Base-by-base conservation (phyloP, 2,329 filamentous ascomycete genomes). In the Lasiodiplodia hormozganensis region DNA sequence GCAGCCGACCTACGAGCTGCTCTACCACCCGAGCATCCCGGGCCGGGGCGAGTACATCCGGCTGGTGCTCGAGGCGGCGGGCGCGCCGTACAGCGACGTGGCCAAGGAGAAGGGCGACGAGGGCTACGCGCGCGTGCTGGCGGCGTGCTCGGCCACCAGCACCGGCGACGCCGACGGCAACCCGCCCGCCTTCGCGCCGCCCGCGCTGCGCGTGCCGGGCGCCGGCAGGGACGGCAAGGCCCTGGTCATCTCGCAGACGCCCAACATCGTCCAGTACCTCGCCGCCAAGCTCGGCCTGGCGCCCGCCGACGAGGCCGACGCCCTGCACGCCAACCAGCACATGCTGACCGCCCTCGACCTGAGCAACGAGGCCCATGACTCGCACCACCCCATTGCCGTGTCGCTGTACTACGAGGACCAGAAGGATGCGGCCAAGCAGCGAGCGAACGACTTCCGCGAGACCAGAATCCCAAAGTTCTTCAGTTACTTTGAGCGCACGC, bases 11-110 rank as follows among this genome's bases (percentile, higher is more conserved):
- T 92, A 90, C 76, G 83, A 89, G 71, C 85, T 92, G 68, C 83
- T 92, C 75, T 94, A 94, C 85, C 92, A 90, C 87, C 90, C 90
- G 21, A 79, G 78, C 21, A 81, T 93, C 31, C 92, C 92, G 40
- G 92, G 92, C 51, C 90, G 92, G 60, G 92, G 89, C 70, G 92
- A 95, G 76, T 88, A 88, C 77, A 81, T 94, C 75, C 91, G 92
- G 25, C 86, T 95, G 12, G 85, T 85, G 18, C 87, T 95, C 72
- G 92, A 94, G 80, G 90, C 91, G 65, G 84, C 88, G 23, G 85
- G 85, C 21, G 86, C 86, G 1, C 77, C 85, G 4, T 94, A 93
- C 82, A 87, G 79, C 28, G 91, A 94, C 80, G 82, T 84, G 3
- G 84, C 85, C 68, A 85, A 85, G 71, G 76, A 78, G 71, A 49